Conservation (phyloP, 768 basidiomycete species). For the Naganishia vaughanmartiniae region DNA sequence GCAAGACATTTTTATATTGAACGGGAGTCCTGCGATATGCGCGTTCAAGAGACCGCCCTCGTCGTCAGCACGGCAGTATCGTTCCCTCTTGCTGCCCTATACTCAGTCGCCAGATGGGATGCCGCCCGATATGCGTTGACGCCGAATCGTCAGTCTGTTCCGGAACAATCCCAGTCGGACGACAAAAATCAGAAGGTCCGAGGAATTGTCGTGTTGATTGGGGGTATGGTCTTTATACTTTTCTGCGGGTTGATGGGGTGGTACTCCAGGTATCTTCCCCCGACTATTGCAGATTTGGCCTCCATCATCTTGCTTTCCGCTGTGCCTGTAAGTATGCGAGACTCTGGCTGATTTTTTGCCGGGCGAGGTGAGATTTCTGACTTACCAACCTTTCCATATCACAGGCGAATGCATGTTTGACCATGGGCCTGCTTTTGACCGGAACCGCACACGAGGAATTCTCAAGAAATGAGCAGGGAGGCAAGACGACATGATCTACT, state of each 20-base stretch:
- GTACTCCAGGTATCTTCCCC: background rate
- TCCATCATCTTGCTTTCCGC: background rate
- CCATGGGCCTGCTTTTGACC: background rate
- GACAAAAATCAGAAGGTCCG: background rate
- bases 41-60: background rate
- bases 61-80: background rate
- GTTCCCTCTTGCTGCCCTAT: background rate
- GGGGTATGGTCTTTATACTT: background rate
- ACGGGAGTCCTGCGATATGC: background rate
- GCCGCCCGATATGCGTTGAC: constrained; percentile 1
- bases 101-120: constrained; percentile 4
- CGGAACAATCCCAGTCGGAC: background rate
- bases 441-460: constrained; percentile 8
- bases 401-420: background rate
- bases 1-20: background rate
- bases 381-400: background rate
- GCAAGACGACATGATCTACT: background rate
- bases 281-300: background rate
- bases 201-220: background rate
- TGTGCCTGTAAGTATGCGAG: background rate
- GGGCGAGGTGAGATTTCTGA: background rate
- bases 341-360: background rate
- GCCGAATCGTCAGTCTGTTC: background rate
- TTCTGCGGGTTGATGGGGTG: background rate
- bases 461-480: background rate